Base-by-base conservation (phyloP, 805 yeast species). In the Lipomyces yamanashiensis region DNA sequence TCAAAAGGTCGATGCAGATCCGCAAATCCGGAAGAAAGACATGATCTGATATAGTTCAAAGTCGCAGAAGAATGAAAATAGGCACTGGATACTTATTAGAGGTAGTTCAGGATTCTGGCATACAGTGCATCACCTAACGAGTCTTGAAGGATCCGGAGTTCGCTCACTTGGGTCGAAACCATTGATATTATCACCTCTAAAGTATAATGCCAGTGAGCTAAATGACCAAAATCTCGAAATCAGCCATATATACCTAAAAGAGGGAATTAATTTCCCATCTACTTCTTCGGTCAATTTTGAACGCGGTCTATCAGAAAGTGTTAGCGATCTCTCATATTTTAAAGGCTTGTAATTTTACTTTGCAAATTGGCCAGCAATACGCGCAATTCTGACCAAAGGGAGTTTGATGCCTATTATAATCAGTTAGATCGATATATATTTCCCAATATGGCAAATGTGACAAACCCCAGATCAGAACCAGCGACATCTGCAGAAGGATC, bases 31-130 rank as follows among this genome's bases (percentile, higher is more conserved):
- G 73, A 73, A 13, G 71, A 67, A 19, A 78, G 70, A 2, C 74
- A 66, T 10, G 75, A 60, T 34, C 81, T 64, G 51, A 78, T 77
- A 69, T 72, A 78, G 69, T 78, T 78, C 62, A 78, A 68, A 5
- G 81, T 78, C 7, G 82, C 81, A 12, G 81, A 79, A 2, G 82
- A 79, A 66, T 78, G 81, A 71, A 78, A 79, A 67, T 78, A 78
- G 15, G 81, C 77, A 50, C 74, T 75, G 15, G 3, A 41, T 2
- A 23, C 15, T 2, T 5, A 19, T 33, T 6, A 23, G 17, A 34
- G 21, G 12, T 23, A 34, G 12, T 15, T 15, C n/a, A 43, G 15
- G 40, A 12, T 7, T 19, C n/a, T n/a, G 15, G 28, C 15, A 34
- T 15, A 33, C 9, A 7, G 19, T 8, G 8, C 17, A 13, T 44